Evolutionary conservation across 495 filamentous ascomycete species (phyloP), one percentile per base, ranked within the genome.

Genomic region (Penicillium coffeae): DNA sequence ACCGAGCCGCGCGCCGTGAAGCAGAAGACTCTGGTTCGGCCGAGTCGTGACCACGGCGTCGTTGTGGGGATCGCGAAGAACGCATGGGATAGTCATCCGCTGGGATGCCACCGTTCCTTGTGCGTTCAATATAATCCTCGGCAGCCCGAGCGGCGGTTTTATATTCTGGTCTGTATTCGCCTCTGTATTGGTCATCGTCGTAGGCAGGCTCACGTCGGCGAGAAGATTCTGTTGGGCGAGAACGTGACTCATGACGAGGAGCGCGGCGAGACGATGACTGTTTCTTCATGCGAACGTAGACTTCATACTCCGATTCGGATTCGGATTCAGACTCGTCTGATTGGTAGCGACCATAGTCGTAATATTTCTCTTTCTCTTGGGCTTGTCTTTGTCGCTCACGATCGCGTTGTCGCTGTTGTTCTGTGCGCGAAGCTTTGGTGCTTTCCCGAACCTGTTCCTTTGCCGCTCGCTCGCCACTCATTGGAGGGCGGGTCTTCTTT

Each of bases 281-380:
- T 30, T 30, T 30, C 25, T 30, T 65, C 22, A 63, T 37, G 10
- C 45, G 55, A 18, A 61, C 53, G 25, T 58, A 62, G 33, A 43
- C 40, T 7, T 54, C 39, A 1, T 58, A 54, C n/a, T 41, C 52
- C 3, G 60, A 69, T 13, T 68, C 62, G 10, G 51, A 56, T 10
- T 68, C 63, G 34, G 63, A 60, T 9, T 68, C 63, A 32, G 63
- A 60, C 8, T 68, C 66, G 8, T 66, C 67, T 13, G 69, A 71
- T 9, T 43, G 54, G 49, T 65, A 66, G 4, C 62, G 49, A 21
- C 44, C 44, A 32, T 48, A 45, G n/a, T 51, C 35, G 13, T 64
- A 65, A 21, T 62, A 62, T 51, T 81, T 83, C 30, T 73, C 73
- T 51, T 81, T 83, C 30, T 73, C 73, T 12, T 69, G 71, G 5